A percentile compares a stretch with the other conserved stretches of the same genome.
Evolutionary conservation across 495 filamentous ascomycete species (phyloP).

Genomic region (Echria macrotheca): DNA sequence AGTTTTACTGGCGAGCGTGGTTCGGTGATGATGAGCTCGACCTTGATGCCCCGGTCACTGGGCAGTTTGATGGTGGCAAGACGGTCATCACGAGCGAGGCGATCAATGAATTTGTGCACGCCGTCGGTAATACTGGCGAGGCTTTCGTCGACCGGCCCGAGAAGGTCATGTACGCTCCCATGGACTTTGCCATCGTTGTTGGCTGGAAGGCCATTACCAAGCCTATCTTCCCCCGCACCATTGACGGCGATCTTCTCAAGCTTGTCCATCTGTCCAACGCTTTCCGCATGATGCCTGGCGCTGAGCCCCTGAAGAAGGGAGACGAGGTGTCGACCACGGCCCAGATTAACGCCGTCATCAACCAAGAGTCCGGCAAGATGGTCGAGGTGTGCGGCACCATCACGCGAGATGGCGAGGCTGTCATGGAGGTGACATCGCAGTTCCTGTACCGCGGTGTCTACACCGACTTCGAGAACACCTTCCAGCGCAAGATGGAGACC

Average conservation of each 20-base stretch:
- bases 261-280: slow-evolving; percentile 94
- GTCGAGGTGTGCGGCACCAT: slow-evolving; percentile 98
- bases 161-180: slow-evolving; percentile 90
- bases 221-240: slow-evolving; percentile 91
- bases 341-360: slow-evolving; percentile 95
- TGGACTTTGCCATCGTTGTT: slow-evolving; percentile 98
- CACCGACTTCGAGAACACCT: slow-evolving; percentile 92
- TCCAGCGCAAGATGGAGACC: slow-evolving; percentile 93
- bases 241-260: slow-evolving; percentile 91
- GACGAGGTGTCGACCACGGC: slow-evolving; percentile 90
- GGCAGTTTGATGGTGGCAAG: slow-evolving; percentile 82
- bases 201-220: slow-evolving; percentile 99
- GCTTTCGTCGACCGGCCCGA: slow-evolving; percentile 97
- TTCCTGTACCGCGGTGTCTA: slow-evolving; percentile 94
- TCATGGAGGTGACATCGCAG: slow-evolving; percentile 98
- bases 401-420: slow-evolving; percentile 72
- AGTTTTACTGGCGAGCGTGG: slow-evolving; percentile 96
- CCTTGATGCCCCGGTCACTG: slow-evolving; percentile 75
- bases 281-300: slow-evolving; percentile 97
- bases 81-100: slow-evolving; percentile 81
- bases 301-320: slow-evolving; percentile 87
- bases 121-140: slow-evolving; percentile 95
- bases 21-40: slow-evolving; percentile 84
- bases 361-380: slow-evolving; percentile 98
- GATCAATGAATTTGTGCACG: slow-evolving; percentile 97